Base-by-base conservation (phyloP, 257 asterid genomes). In the Petunia axillaris region DNA sequence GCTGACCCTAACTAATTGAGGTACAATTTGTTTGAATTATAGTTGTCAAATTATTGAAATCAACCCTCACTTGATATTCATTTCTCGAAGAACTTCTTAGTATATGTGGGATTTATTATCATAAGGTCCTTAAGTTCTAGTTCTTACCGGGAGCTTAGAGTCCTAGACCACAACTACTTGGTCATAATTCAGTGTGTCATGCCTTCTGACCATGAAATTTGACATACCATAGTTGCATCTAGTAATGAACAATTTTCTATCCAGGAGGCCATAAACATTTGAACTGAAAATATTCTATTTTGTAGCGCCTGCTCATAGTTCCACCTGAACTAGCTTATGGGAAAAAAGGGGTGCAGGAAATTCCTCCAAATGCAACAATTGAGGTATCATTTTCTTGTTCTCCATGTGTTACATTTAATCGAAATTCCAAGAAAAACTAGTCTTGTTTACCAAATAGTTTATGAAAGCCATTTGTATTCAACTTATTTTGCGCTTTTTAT, bases 321-420 rank as follows among this genome's bases (percentile, higher is more conserved):
- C 99, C 98, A 79, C 99, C 99, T 9, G 90, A 91, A 85, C 90
- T 95, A 73, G 99, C 99, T 83, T 95, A 95, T 82, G 99, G 99
- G 80, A 92, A 58, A 59, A 96, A 92, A 84, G 99, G 99, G 10
- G 95, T 94, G 52, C 99, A 93, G 81, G 99, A 96, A 90, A 96
- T 96, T 64, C 99, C 99, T 85, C 98, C 99, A 1, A 92, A 94
- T 85, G 97, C 99, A 63, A 93, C 98, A 43, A 96, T 94, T 68
- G 98, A 96, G 96, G 99, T 93, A 83, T 83, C 2, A 25, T 35
- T 62, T 77, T 59, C 8, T 53, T 63, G 11, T 48, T 58, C 6
- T 38, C 77, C 11, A 16, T 14, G 8, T 7, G 4, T 78, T 16
- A 37, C 73, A 13, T 52, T 63, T 10, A 44, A 44, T 1, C 0